Evolutionary conservation across 2,329 filamentous ascomycete genomes (phyloP).

Genomic region (Exophiala aquamarina): DNA sequence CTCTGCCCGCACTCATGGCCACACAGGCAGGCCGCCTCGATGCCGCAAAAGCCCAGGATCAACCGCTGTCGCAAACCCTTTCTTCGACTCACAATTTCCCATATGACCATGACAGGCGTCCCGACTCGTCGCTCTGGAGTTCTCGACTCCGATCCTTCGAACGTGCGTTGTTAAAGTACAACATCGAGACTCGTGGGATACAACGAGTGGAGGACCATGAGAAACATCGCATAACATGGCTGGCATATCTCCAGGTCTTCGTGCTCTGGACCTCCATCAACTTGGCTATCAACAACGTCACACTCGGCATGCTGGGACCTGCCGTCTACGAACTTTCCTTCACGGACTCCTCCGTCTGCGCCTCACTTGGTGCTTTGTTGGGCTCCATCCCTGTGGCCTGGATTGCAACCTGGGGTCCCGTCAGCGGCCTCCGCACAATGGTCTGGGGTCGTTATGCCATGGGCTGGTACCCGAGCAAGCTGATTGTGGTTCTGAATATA

Average conservation of each 20-base stretch:
- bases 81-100: background rate
- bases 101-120: conserved; percentile 6
- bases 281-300: conserved; percentile 63
- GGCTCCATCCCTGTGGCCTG: conserved; percentile 59
- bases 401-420: conserved; percentile 62
- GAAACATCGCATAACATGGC: conserved; percentile 50
- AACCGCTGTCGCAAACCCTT: background rate
- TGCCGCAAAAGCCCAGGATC: conserved; percentile 14
- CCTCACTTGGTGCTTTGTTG: conserved; percentile 57
- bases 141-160: conserved; percentile 33
- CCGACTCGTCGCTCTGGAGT: background rate
- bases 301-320: conserved; percentile 63
- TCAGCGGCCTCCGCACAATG: conserved; percentile 63
- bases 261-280: conserved; percentile 65
- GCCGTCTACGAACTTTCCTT: conserved; percentile 60
- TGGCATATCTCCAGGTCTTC: conserved; percentile 55
- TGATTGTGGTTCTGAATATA: conserved; percentile 63
- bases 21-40: conserved; percentile 12
- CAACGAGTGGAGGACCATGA: conserved; percentile 57
- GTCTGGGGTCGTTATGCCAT: conserved; percentile 61
- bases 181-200: conserved; percentile 60
- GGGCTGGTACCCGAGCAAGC: conserved; percentile 66
- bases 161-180: conserved; percentile 42
- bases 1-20: conserved; percentile 7
- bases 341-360: conserved; percentile 55